Evolutionary conservation across 768 basidiomycete species (phyloP).

Genomic region (Trametes gibbosa): DNA sequence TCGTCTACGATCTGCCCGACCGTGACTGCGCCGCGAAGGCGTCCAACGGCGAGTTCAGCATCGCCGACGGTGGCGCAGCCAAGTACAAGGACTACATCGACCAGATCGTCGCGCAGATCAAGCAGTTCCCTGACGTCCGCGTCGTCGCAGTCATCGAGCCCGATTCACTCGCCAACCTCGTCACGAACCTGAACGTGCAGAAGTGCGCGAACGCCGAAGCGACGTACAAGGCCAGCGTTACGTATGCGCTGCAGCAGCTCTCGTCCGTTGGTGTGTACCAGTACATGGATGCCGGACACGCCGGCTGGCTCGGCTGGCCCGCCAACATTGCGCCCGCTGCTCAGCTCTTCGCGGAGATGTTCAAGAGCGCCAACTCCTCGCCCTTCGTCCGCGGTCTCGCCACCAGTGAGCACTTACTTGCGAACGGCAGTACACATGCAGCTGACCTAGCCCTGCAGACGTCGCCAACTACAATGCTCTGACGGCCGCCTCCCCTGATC

Average conservation of each 20-base stretch:
- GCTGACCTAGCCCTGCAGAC: conserved; percentile 12
- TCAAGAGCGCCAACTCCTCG: conserved; percentile 50
- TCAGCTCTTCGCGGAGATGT: conserved; percentile 49
- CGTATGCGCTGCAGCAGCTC: conserved; percentile 56
- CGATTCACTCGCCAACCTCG: conserved; percentile 65
- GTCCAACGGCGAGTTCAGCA: conserved; percentile 64
- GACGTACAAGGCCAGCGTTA: conserved; percentile 51
- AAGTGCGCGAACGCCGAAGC: conserved; percentile 54
- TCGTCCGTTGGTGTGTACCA: conserved; percentile 53
- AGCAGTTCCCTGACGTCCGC: conserved; percentile 55
- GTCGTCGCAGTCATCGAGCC: conserved; percentile 67
- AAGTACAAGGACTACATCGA: conserved; percentile 63
- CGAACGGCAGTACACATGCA: background rate
- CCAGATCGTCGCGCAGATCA: conserved; percentile 49
- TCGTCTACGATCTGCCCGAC: conserved; percentile 55
- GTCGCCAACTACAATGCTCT: conserved; percentile 37
- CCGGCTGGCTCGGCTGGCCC: conserved; percentile 69
- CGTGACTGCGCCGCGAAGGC: conserved; percentile 65
- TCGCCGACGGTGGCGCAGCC: conserved; percentile 52
- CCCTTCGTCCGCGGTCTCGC: conserved; percentile 59
- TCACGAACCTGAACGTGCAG: conserved; percentile 59
- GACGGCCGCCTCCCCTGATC: conserved; percentile 51
- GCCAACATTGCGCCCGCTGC: conserved; percentile 61
- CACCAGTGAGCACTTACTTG: conserved; percentile 36
- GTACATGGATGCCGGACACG: conserved; percentile 63